phyloP scores from a whole-genome alignment of 78 protist genomes.

The Parvularia atlantis region DNA sequence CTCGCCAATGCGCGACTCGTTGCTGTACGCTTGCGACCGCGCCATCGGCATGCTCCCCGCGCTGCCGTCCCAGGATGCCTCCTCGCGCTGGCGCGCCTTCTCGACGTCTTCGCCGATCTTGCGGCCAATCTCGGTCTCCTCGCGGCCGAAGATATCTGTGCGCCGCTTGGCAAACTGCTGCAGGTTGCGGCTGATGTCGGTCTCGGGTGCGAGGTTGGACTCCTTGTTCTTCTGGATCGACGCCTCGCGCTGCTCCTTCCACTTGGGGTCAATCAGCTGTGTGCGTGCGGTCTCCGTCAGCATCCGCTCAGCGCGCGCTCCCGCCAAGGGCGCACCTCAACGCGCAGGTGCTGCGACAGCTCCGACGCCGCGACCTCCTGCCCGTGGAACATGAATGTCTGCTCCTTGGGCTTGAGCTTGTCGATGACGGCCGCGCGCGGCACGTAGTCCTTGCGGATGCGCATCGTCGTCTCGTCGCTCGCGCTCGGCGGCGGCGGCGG shows the following conservation, averaged over 20 bases:
- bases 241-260: conserved; percentile 21
- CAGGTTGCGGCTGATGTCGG: neutral
- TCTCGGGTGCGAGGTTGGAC: neutral
- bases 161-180: conserved; percentile 8
- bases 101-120: too few relatives aligned
- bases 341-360: conserved; percentile 32
- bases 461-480: neutral
- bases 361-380: neutral
- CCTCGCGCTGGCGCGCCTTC: too few relatives aligned
- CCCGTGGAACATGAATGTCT: too few relatives aligned
- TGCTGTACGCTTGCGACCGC: too few relatives aligned
- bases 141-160: conserved; percentile 26
- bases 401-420: too few relatives aligned
- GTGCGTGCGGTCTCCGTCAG: too few relatives aligned
- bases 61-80: too few relatives aligned
- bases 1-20: too few relatives aligned
- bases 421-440: neutral
- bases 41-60: too few relatives aligned
- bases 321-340: too few relatives aligned
- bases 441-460: neutral
- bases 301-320: too few relatives aligned
- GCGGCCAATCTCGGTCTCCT: neutral
- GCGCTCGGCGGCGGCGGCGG: neutral
- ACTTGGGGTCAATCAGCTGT: conserved; percentile 34
- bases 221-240: neutral